Evolutionary conservation across 2,329 filamentous ascomycete species (phyloP), one percentile per base, ranked within the genome.

Genomic region (Elsinoe fawcettii): DNA sequence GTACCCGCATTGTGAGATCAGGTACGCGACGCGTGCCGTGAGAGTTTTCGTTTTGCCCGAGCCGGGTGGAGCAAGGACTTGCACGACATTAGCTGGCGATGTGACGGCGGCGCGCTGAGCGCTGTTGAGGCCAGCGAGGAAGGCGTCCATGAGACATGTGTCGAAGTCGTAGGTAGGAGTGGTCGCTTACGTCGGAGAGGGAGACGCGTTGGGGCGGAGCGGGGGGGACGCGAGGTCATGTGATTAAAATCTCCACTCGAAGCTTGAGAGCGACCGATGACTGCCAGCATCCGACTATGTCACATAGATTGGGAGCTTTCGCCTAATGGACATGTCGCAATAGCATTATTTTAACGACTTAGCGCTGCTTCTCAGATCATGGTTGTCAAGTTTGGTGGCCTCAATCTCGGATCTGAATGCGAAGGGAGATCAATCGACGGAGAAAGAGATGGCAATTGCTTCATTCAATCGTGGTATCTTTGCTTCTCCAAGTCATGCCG

Each of bases 41-140:
- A 99, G 78, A 0, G 93, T 97, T 71, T 96, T 95, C 12, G 92
- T 99, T 73, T 99, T 97, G 18, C 93, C 92, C 60, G 83, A 86
- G 32, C 83, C 83, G 22, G 83, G 83, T 54, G 81, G 80, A 5
- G 82, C 82, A 30, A 84, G 78, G 2, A 84, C 80, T 66, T 85
- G 82, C 2, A 85, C 66, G 1, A 84, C 77, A 11, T 78, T 73
- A 8, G 82, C 79, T 3, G 77, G 74, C 5, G 82, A 86, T 6
- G 82, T 81, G 23, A 88, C 85, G 1, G 85, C 85, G 49, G 76
- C 76, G 62, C 74, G 76, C 67, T 88, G 85, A 7, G 83, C 83
- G 46, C 72, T 68, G 70, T 88, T 88, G 58, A 88, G 76, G 32
- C 81, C 83, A 57, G 75, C 69, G 32, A 88, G 74, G 43, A 87